These are phyloP conservation scores for Puccinia horiana DNA, from an alignment of 1,284 basidiomycete genomes.

Conservation along the genomic window DNA sequence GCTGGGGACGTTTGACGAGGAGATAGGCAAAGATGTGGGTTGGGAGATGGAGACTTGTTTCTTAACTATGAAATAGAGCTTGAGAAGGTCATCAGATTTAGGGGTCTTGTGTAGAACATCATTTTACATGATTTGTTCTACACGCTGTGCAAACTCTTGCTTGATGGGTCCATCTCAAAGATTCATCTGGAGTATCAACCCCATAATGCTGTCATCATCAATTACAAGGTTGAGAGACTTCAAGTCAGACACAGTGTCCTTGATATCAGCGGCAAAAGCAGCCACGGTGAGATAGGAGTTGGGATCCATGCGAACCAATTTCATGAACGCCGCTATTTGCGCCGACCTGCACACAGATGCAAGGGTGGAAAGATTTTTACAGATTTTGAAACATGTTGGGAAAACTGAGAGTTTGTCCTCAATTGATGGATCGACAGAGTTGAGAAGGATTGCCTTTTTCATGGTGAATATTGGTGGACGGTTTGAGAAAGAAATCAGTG, in stretches of 20 bases:
- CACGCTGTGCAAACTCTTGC: not conserved
- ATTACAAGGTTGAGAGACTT: not conserved
- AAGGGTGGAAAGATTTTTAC: not conserved
- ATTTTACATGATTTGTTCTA: not conserved
- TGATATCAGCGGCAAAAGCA: not conserved
- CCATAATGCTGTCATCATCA: not conserved
- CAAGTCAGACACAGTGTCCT: not conserved
- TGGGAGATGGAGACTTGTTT: not conserved
- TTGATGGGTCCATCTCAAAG: not conserved
- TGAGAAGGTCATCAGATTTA: not conserved
- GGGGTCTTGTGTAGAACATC: not conserved
- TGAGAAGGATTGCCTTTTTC: not conserved
- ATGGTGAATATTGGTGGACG: not conserved
- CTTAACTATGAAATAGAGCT: not conserved
- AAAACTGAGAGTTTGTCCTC: not conserved
- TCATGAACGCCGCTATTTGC: not conserved
- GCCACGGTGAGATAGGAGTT: not conserved
- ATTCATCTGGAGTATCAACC: not conserved
- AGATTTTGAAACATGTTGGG: not conserved
- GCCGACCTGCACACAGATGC: not conserved
- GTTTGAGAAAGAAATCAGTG: not conserved
- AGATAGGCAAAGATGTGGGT: not conserved
- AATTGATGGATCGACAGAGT: not conserved
- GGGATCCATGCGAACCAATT: not conserved
- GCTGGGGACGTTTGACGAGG: not conserved